phyloP scores from a whole-genome alignment of 176 grass and related monocot genomes.

The Triticum dicoccoides region DNA sequence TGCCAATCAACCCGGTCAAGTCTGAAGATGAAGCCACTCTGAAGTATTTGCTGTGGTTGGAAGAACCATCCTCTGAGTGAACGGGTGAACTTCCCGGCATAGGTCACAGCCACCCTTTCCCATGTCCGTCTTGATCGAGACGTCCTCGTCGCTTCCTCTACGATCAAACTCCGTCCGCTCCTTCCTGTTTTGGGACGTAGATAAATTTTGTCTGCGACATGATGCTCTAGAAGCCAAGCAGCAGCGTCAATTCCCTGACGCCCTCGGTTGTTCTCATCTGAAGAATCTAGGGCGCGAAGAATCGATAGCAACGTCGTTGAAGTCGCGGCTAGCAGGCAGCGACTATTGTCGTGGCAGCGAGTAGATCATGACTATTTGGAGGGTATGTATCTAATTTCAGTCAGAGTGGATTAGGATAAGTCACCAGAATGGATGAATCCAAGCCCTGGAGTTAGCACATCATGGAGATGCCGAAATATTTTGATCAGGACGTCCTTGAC shows the following conservation, averaged over 20 bases:
- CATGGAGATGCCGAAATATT: too few relatives aligned
- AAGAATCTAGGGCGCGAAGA: not conserved
- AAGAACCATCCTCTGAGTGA: not conserved
- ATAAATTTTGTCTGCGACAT: not conserved
- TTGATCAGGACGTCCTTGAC: too few relatives aligned
- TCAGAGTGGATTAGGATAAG: not conserved
- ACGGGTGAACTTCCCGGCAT: not conserved
- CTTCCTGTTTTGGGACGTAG: not conserved
- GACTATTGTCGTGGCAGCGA: not conserved
- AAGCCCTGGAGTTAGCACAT: not conserved
- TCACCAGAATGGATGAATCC: not conserved
- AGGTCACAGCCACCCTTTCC: not conserved
- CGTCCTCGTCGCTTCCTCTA: conserved; percentile 13
- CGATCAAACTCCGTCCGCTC: not conserved
- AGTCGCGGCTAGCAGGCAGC: not conserved
- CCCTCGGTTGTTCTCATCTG: not conserved
- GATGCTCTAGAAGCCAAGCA: not conserved
- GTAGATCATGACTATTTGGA: not conserved
- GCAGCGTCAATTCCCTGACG: conserved; percentile 3
- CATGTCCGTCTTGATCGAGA: not conserved
- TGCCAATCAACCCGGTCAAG: not conserved
- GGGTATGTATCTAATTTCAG: too few relatives aligned
- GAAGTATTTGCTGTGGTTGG: conserved; percentile 27
- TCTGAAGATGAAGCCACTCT: conserved; percentile 15
- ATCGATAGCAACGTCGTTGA: not conserved